Conservation (phyloP, 83 land plant species). For the Thuja plicata region DNA sequence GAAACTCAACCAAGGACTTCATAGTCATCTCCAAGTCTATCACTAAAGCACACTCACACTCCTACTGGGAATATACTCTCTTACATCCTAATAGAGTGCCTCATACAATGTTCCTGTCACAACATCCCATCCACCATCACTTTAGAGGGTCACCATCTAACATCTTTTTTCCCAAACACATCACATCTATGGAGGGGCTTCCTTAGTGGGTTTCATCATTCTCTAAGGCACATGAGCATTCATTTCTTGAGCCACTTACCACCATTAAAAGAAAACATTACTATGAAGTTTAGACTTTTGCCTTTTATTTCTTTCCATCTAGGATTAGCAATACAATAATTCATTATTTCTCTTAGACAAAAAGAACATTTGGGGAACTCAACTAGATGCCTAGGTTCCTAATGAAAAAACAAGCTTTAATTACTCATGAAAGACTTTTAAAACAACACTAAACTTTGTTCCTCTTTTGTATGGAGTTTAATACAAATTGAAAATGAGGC, state of each 20-base stretch:
- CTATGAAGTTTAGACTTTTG: background rate
- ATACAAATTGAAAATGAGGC: background rate
- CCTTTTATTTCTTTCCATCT: background rate
- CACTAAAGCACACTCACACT: background rate
- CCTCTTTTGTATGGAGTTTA: background rate
- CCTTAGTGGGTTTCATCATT: background rate
- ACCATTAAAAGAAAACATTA: background rate
- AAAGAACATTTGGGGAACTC: too few relatives aligned
- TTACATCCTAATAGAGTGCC: background rate
- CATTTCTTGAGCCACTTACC: conserved; percentile 1
- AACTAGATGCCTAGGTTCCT: too few relatives aligned
- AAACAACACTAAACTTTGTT: background rate
- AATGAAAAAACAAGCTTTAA: too few relatives aligned
- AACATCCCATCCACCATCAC: background rate
- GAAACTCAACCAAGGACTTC: background rate
- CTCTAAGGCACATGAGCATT: background rate
- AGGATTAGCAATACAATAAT: background rate
- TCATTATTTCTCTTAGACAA: too few relatives aligned
- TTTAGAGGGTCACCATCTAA: background rate
- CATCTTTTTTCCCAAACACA: background rate
- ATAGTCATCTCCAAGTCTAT: background rate
- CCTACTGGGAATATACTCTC: background rate
- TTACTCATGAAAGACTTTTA: background rate
- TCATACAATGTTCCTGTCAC: background rate
- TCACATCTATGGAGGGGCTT: background rate